Conservation (phyloP, 768 basidiomycete genomes). For the Lentinula edodes region DNA sequence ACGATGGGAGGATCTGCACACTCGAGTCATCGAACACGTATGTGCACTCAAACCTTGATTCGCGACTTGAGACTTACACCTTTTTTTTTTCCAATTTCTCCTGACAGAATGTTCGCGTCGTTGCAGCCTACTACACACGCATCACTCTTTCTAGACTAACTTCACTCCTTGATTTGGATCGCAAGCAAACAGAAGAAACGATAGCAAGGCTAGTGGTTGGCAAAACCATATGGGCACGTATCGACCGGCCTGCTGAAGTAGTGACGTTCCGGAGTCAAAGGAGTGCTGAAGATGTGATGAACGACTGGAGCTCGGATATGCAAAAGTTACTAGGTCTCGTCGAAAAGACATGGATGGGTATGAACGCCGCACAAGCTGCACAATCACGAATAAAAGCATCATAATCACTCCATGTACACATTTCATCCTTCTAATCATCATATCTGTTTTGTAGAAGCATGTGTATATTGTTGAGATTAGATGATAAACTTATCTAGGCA, state of each 20-base stretch:
- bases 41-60: slow-evolving; percentile 20
- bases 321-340: slow-evolving; percentile 84
- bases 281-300: slow-evolving; percentile 89
- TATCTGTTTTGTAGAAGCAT: background rate
- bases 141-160: slow-evolving; percentile 83
- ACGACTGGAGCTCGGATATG: slow-evolving; percentile 98
- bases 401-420: background rate
- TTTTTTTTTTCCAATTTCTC: slow-evolving; percentile 4
- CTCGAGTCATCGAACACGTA: slow-evolving; percentile 95
- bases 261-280: slow-evolving; percentile 82
- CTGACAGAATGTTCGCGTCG: slow-evolving; percentile 86
- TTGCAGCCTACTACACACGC: slow-evolving; percentile 91
- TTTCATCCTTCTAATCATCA: background rate
- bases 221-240: slow-evolving; percentile 88
- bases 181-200: slow-evolving; percentile 80
- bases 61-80: background rate
- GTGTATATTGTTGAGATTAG: background rate
- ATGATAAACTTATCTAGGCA: background rate
- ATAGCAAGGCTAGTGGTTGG: slow-evolving; percentile 88
- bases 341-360: slow-evolving; percentile 99
- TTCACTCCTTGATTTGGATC: slow-evolving; percentile 78
- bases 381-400: slow-evolving; percentile 52
- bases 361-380: slow-evolving; percentile 86
- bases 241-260: slow-evolving; percentile 87
- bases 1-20: slow-evolving; percentile 93